phyloP scores from a whole-genome alignment of 176 grass and related monocot genomes.

The Rhynchospora tenuis region DNA sequence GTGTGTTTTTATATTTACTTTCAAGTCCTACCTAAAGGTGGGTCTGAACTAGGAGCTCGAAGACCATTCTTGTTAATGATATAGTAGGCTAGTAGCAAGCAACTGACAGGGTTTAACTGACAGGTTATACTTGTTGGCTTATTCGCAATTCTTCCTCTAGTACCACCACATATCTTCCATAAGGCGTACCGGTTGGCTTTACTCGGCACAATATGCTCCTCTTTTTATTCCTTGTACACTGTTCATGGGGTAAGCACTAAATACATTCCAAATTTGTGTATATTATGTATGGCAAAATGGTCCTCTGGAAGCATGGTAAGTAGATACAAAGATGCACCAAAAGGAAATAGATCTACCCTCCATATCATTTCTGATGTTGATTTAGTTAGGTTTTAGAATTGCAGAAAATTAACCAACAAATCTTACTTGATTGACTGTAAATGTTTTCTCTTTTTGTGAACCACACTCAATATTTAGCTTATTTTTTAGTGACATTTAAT shows the following conservation, averaged over 20 bases:
- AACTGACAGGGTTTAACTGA: constrained; percentile 11
- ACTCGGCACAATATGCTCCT: constrained; percentile 74
- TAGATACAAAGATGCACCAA: background rate
- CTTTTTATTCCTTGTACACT: constrained; percentile 63
- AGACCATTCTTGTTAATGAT: too few species aligned
- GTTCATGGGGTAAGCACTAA: constrained; percentile 51
- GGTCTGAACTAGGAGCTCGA: background rate
- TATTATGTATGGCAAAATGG: background rate
- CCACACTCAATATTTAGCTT: background rate
- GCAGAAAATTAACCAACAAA: background rate
- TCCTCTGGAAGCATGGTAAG: background rate
- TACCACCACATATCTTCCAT: constrained; percentile 51
- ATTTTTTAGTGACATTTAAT: background rate
- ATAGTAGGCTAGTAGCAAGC: background rate
- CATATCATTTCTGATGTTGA: background rate
- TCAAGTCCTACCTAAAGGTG: background rate
- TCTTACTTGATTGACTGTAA: background rate
- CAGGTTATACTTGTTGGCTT: constrained; percentile 77
- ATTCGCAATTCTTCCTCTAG: constrained; percentile 76
- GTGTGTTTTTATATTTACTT: constrained; percentile 7
- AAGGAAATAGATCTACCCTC: background rate
- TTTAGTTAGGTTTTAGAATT: background rate
- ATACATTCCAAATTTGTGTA: background rate
- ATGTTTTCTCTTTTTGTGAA: background rate
- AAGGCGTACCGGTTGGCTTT: constrained; percentile 83